Evolutionary conservation across 2,329 filamentous ascomycete genomes (phyloP), one percentile per base, ranked within the genome.

Genomic region (Scortechinia acanthostroma): DNA sequence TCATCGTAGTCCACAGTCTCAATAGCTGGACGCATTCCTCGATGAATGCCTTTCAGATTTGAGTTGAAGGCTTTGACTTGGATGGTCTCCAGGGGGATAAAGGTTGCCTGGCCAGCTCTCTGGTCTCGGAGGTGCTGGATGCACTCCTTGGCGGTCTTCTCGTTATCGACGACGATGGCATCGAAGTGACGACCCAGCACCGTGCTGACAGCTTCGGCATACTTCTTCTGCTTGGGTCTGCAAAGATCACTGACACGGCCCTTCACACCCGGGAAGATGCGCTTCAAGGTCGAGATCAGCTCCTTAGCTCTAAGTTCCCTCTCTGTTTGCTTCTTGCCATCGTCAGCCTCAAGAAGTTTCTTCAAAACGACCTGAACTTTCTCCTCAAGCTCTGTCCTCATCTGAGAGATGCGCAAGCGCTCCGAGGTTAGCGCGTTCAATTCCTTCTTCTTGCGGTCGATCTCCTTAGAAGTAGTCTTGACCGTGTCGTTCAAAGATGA

Each of bases 141-240:
- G 61, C 93, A 98, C 54, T 96, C 90, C 48, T 90, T 84, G 21
- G 88, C 93, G 1, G 88, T 93, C 66, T 93, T 95, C 63, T 97
- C 90, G 2, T 89, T 91, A 55, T 98, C 93, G 6, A 97, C 91
- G 43, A 98, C 82, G 37, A 98, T 86, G 0, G 91, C 88, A 61
- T 98, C 91, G 60, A 95, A 95, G 58, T 97, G 88, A 45, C 88
- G 82, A 43, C 93, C 93, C 3, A 98, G 77, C 4, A 95, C 90
- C 19, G 89, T 94, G 55, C 88, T 89, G 50, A 98, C 88, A 42
- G 93, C 93, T 53, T 93, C 88, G 51, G 93, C 88, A 57, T 84
- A 98, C 62, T 96, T 97, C 66, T 95, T 96, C 67, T 96, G 89
- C 64, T 96, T 97, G 1, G 93, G 91, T 52, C 88, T 91, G 68